phyloP scores from a whole-genome alignment of 768 basidiomycete species.

The Xerocomellus intermedius region DNA sequence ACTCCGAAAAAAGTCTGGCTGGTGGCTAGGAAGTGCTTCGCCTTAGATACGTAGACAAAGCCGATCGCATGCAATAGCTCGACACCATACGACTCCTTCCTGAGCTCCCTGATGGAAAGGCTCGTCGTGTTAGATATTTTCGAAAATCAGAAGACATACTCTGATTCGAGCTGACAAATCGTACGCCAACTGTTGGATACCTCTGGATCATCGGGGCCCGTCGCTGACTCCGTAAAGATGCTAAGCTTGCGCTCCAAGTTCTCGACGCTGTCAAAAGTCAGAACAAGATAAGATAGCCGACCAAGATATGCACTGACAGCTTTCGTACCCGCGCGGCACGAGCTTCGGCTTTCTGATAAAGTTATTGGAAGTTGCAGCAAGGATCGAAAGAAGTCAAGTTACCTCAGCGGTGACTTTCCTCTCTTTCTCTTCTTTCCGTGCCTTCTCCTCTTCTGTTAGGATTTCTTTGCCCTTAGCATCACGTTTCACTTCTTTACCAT shows the following conservation, averaged over 20 bases:
- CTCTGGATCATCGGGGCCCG: slow-evolving; percentile 63
- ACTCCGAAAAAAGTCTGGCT: slow-evolving; percentile 71
- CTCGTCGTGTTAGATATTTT: slow-evolving; percentile 2
- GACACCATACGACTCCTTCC: slow-evolving; percentile 82
- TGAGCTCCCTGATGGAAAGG: slow-evolving; percentile 57
- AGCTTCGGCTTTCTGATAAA: slow-evolving; percentile 69
- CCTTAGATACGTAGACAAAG: slow-evolving; percentile 79
- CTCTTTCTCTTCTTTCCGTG: slow-evolving; percentile 71
- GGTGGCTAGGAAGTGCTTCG: slow-evolving; percentile 80
- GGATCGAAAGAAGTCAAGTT: slow-evolving; percentile 4
- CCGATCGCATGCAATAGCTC: slow-evolving; percentile 86
- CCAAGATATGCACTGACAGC: slow-evolving; percentile 37
- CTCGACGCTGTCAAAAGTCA: slow-evolving; percentile 43
- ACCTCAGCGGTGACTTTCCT: slow-evolving; percentile 69
- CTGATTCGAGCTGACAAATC: slow-evolving; percentile 79
- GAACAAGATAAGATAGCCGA: background rate
- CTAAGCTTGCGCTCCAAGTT: slow-evolving; percentile 79
- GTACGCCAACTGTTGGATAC: slow-evolving; percentile 71
- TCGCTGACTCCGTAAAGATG: slow-evolving; percentile 84
- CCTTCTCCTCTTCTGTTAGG: slow-evolving; percentile 67
- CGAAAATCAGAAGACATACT: slow-evolving; percentile 46
- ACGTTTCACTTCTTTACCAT: slow-evolving; percentile 39
- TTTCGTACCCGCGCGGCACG: slow-evolving; percentile 72
- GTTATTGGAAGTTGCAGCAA: slow-evolving; percentile 8
- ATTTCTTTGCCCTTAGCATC: slow-evolving; percentile 58